A percentile compares a stretch with the other conserved stretches of the same genome.
These are phyloP conservation scores for Fremontodendron californicum DNA, from an alignment of 345 rosid species.

Conservation along the genomic window DNA sequence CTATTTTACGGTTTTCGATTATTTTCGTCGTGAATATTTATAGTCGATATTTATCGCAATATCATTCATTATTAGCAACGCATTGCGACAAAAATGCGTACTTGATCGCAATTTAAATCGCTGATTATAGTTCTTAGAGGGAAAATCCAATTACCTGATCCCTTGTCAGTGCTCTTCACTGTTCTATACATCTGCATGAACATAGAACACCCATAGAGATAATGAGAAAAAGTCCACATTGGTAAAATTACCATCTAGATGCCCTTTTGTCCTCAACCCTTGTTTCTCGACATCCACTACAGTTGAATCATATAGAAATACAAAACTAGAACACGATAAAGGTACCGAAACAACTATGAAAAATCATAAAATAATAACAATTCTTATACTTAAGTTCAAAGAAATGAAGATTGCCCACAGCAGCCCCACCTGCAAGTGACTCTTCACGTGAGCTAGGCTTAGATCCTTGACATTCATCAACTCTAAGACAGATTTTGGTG, in stretches of 20 bases:
- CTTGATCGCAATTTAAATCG: no score
- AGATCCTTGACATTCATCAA: slow-evolving; percentile 98
- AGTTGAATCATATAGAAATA: slow-evolving; percentile 22
- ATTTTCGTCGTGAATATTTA: no score
- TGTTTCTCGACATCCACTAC: slow-evolving; percentile 31
- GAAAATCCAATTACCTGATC: slow-evolving; percentile 46
- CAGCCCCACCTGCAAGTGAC: slow-evolving; percentile 86
- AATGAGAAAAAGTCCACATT: slow-evolving; percentile 26
- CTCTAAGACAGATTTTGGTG: slow-evolving; percentile 94
- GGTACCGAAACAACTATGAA: slow-evolving; percentile 14
- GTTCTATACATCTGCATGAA: slow-evolving; percentile 98
- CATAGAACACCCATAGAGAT: slow-evolving; percentile 19
- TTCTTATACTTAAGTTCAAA: slow-evolving; percentile 7
- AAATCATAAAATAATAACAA: slow-evolving; percentile 13
- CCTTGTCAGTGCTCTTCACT: slow-evolving; percentile 91
- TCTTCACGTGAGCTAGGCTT: slow-evolving; percentile 99
- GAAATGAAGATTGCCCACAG: slow-evolving; percentile 18
- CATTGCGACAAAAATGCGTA: no score
- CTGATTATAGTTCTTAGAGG: not conserved
- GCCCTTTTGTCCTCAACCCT: slow-evolving; percentile 45
- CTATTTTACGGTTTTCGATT: no score
- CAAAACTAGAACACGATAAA: slow-evolving; percentile 21
- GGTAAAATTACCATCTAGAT: slow-evolving; percentile 39
- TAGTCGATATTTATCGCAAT: no score
- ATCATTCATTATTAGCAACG: no score